Conservation (phyloP, 106 monocot species). For the Dendrobium nobile region DNA sequence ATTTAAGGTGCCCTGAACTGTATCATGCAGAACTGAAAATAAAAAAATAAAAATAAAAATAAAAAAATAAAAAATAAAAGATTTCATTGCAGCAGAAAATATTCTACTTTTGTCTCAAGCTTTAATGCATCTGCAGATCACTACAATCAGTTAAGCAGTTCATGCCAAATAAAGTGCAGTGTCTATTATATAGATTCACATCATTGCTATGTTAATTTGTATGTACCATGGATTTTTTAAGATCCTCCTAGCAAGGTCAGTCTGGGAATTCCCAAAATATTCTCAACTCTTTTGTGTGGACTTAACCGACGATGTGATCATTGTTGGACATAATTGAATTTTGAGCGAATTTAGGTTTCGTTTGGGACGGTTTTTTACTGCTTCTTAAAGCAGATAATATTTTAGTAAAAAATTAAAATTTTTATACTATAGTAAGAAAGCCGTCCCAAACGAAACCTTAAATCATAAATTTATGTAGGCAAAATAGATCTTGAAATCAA, state of each 20-base stretch:
- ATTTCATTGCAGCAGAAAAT: conserved; percentile 1
- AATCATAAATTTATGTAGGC: too few species aligned
- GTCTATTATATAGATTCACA: background rate
- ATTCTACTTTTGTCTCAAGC: background rate
- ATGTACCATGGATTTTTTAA: too few species aligned
- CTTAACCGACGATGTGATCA: background rate
- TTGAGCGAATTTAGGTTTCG: too few species aligned
- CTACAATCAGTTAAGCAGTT: background rate
- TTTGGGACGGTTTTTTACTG: too few species aligned
- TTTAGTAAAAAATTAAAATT: too few species aligned
- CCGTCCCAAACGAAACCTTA: too few species aligned
- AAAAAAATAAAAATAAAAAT: too few species aligned
- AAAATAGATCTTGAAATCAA: too few species aligned
- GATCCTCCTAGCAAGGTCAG: background rate
- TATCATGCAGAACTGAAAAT: background rate
- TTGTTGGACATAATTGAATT: background rate
- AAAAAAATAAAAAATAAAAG: background rate
- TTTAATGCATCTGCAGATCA: background rate
- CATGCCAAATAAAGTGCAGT: background rate
- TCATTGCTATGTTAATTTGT: background rate
- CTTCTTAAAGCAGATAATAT: too few species aligned
- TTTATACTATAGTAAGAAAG: too few species aligned
- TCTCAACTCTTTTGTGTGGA: background rate
- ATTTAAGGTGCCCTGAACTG: background rate
- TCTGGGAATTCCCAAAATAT: background rate